Conservation (phyloP, 2,329 filamentous ascomycete species). For the Paraphoma sp. region DNA sequence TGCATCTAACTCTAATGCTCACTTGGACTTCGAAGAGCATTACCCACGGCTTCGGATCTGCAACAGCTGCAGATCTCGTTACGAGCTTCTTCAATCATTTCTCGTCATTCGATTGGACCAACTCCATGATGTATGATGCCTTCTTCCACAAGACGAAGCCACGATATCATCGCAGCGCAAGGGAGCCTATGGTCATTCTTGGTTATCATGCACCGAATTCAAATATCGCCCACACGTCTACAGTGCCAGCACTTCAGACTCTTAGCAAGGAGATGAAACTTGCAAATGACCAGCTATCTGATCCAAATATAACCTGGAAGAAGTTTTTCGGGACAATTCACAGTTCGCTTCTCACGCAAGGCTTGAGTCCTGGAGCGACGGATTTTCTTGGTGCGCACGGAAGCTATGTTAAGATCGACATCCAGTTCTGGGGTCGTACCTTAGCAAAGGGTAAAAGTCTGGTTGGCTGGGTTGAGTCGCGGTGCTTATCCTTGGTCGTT, state of each 20-base stretch:
- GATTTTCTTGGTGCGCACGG: constrained; percentile 62
- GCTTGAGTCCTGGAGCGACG: constrained; percentile 6
- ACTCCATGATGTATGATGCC: constrained; percentile 63
- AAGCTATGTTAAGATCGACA: constrained; percentile 66
- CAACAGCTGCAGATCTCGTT: constrained; percentile 61
- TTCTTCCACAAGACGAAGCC: constrained; percentile 56
- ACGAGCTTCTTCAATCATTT: constrained; percentile 70
- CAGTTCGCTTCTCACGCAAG: not conserved
- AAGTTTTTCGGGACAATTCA: constrained; percentile 24
- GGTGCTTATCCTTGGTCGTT: constrained; percentile 64
- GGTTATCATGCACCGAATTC: constrained; percentile 68
- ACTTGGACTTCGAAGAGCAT: constrained; percentile 64
- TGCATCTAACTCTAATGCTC: constrained; percentile 69
- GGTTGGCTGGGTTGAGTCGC: constrained; percentile 69
- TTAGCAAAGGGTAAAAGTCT: constrained; percentile 61
- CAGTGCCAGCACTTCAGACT: constrained; percentile 59
- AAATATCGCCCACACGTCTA: constrained; percentile 65
- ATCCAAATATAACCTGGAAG: constrained; percentile 36
- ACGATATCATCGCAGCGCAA: constrained; percentile 60
- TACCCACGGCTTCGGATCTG: constrained; percentile 26
- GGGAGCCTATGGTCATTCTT: constrained; percentile 69
- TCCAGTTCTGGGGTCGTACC: constrained; percentile 70
- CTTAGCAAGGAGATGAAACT: constrained; percentile 60
- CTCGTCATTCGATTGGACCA: constrained; percentile 65
- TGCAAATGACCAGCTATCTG: constrained; percentile 52